Evolutionary conservation across 768 basidiomycete genomes (phyloP), one percentile per base, ranked within the genome.

Genomic region (Phylloporus sp.): DNA sequence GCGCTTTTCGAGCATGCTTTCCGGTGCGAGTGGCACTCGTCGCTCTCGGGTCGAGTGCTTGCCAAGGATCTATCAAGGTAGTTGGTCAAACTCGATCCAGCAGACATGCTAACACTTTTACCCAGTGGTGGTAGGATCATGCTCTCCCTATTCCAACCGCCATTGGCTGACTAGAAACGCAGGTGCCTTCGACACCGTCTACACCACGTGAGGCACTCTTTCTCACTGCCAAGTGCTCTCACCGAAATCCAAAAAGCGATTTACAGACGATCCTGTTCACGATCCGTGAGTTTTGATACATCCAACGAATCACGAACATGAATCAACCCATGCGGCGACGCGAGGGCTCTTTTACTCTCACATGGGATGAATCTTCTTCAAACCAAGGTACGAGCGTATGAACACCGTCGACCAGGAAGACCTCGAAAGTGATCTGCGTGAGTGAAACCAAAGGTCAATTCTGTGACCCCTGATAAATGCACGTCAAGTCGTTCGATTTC

Each of bases 341-440:
- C 40, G 48, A 50, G 36, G 50, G 4, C 23, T 50, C 6, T 29
- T 51, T 7, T 43, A 50, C 14, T 51, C 48, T 10, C 50, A 51
- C 31, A 43, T 51, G 36, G 50, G 50, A 23, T 51, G 50, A 31
- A 42, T 51, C 21, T 51, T 51, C 40, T 50, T 51, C 48, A 50
- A 42, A 5, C 40, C 39, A 43, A 50, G 10, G 32, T 51, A 51
- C n/a, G 41, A 42, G 27, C 48, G 40, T 17, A 38, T 51, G 17
- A 24, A 38, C 20, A 33, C 36, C n/a, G 26, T 50, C 26, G 50
- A 51, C 31, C 35, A 28, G 4, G 41, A 51, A 26, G 50, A 51
- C 31, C 48, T 51, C 17, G 31, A 42, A 10, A 29, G 11, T 15
- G 50, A 46, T 32, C 29, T 21, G 6, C 50, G 40, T 50, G 48